Evolutionary conservation across 306 rosid species (phyloP).

Genomic region (Adenanthera pavonina): DNA sequence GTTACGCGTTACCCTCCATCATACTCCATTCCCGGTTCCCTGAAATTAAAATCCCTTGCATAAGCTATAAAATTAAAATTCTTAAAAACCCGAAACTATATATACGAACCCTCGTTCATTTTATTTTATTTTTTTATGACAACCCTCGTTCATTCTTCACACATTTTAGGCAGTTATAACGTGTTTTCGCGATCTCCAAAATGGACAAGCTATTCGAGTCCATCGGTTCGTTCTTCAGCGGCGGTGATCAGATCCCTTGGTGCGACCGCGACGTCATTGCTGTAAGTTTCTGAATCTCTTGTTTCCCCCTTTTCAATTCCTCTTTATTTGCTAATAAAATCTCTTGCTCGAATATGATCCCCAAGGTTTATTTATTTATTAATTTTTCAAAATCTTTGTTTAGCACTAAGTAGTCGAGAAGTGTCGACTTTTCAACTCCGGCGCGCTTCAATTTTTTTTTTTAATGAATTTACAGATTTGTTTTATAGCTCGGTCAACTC

Average conservation of each 20-base stretch:
- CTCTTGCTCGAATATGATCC: neutral
- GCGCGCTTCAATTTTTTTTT: neutral
- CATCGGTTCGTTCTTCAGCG: slow-evolving; percentile 58
- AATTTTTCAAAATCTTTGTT: neutral
- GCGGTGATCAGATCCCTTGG: slow-evolving; percentile 92
- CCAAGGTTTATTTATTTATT: neutral
- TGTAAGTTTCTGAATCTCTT: slow-evolving; percentile 43
- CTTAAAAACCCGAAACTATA: slow-evolving; percentile 25
- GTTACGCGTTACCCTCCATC: too few species aligned
- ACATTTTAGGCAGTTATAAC: neutral
- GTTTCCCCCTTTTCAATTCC: neutral
- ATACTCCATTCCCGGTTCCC: too few species aligned
- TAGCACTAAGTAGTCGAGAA: neutral
- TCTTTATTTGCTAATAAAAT: neutral
- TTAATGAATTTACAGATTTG: neutral
- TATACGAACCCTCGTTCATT: neutral
- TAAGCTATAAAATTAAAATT: neutral
- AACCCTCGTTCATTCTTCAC: neutral
- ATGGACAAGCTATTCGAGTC: slow-evolving; percentile 82
- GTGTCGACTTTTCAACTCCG: neutral
- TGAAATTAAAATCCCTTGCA: neutral
- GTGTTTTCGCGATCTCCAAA: slow-evolving; percentile 2
- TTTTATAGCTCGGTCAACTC: neutral
- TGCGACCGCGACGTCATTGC: slow-evolving; percentile 77
- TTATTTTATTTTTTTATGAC: too few species aligned